These are phyloP conservation scores for Pseudozyma thailandica DNA, from an alignment of 1,284 basidiomycete species.

Conservation along the genomic window DNA sequence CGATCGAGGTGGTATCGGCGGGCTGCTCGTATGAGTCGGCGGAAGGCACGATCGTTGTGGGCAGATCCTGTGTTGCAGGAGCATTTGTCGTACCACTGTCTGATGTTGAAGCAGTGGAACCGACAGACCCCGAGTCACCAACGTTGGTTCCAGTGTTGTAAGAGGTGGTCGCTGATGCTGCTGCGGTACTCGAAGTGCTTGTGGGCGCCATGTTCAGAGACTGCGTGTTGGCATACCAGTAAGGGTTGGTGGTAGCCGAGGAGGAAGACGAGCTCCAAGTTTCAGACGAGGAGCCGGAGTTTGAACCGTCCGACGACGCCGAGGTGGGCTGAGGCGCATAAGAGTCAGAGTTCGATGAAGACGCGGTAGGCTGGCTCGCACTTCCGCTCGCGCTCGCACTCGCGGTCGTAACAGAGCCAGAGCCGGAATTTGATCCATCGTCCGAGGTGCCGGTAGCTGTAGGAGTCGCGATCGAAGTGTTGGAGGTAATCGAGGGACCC, in stretches of 20 bases:
- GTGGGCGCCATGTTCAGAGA: slow-evolving; percentile 39
- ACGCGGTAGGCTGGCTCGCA: not conserved
- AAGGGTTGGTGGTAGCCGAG: slow-evolving; percentile 33
- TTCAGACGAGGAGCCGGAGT: slow-evolving; percentile 5
- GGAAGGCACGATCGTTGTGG: slow-evolving; percentile 50
- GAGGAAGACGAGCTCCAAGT: slow-evolving; percentile 11
- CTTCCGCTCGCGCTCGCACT: slow-evolving; percentile 3
- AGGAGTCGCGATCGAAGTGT: too few relatives aligned
- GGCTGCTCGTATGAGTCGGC: slow-evolving; percentile 42
- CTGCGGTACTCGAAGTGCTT: slow-evolving; percentile 16
- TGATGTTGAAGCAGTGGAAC: slow-evolving; percentile 10
- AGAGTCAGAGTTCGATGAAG: slow-evolving; percentile 5
- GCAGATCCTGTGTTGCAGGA: slow-evolving; percentile 22
- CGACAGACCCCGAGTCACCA: slow-evolving; percentile 8
- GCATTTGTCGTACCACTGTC: not conserved
- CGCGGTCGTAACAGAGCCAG: not conserved
- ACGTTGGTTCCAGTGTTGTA: not conserved
- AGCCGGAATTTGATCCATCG: not conserved
- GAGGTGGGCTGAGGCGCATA: slow-evolving; percentile 7
- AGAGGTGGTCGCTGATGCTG: slow-evolving; percentile 5
- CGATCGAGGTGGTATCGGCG: slow-evolving; percentile 43
- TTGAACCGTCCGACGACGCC: slow-evolving; percentile 14
- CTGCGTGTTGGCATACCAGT: slow-evolving; percentile 55
- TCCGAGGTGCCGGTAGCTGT: not conserved
- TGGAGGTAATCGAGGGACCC: too few relatives aligned